Percentiles rank a stretch among this genome's conserved stretches.
phyloP scores from a whole-genome alignment of 257 asterid genomes.

The Gentiana dahurica region DNA sequence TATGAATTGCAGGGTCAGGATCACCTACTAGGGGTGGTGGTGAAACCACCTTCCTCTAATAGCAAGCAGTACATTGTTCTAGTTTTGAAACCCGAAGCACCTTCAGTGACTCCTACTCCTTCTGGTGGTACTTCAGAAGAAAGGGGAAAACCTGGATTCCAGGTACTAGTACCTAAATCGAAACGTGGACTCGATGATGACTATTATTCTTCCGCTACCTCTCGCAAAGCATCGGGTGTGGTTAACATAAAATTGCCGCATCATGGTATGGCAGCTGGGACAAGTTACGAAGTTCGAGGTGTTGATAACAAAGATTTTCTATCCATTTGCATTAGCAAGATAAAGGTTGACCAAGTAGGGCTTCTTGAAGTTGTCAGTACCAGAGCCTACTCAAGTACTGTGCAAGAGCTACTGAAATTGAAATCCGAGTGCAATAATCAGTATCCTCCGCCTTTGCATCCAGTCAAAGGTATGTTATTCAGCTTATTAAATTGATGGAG shows the following conservation, averaged over 20 bases:
- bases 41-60: conserved; percentile 63
- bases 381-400: conserved; percentile 71
- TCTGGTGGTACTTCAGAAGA: conserved; percentile 28
- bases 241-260: conserved; percentile 78
- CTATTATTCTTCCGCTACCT: conserved; percentile 45
- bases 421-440: conserved; percentile 64
- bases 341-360: conserved; percentile 75
- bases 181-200: conserved; percentile 89
- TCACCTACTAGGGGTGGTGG: conserved; percentile 80
- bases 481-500: not conserved
- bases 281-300: conserved; percentile 77
- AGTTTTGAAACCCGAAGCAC: conserved; percentile 72
- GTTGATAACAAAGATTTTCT: conserved; percentile 57
- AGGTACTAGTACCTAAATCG: conserved; percentile 79
- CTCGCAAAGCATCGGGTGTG: conserved; percentile 77
- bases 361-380: conserved; percentile 86
- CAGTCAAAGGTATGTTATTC: conserved; percentile 54
- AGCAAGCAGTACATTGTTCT: conserved; percentile 68
- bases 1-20: conserved; percentile 64
- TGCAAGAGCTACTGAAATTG: conserved; percentile 57
- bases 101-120: conserved; percentile 31
- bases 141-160: conserved; percentile 37
- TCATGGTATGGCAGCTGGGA: conserved; percentile 72
- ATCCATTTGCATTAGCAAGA: conserved; percentile 57
- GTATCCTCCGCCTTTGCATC: conserved; percentile 90